Conservation (phyloP, 1,139 yeast genomes). For the Taiozyma onychis region DNA sequence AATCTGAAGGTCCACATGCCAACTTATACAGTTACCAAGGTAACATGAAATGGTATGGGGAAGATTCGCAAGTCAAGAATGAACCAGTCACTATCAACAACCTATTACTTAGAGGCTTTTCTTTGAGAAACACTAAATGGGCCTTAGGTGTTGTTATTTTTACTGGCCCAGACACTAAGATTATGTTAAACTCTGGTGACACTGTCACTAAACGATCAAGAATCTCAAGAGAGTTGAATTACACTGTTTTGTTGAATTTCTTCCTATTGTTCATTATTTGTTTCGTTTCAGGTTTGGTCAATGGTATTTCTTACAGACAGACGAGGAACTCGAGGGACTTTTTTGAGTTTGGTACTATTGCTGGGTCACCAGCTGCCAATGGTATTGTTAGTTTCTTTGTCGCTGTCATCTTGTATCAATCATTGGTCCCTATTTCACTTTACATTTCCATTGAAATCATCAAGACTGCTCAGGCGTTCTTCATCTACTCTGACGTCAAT, state of each 20-base stretch:
- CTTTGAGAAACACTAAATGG: slow-evolving; percentile 90
- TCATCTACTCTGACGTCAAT: slow-evolving; percentile 80
- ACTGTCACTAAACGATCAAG: slow-evolving; percentile 88
- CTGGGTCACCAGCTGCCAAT: slow-evolving; percentile 58
- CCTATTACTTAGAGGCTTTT: slow-evolving; percentile 80
- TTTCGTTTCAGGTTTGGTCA: slow-evolving; percentile 74
- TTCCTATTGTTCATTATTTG: slow-evolving; percentile 68
- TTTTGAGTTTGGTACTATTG: slow-evolving; percentile 65
- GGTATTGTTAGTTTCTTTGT: slow-evolving; percentile 88
- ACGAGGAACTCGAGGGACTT: slow-evolving; percentile 51
- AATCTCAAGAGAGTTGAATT: slow-evolving; percentile 77
- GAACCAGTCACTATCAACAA: slow-evolving; percentile 83
- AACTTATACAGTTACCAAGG: slow-evolving; percentile 86
- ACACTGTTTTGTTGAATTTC: slow-evolving; percentile 78
- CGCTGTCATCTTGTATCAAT: slow-evolving; percentile 80
- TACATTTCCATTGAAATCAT: slow-evolving; percentile 93
- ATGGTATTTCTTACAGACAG: slow-evolving; percentile 66
- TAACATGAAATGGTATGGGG: slow-evolving; percentile 33
- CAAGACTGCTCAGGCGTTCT: slow-evolving; percentile 89
- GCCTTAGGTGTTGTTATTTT: slow-evolving; percentile 82
- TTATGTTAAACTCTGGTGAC: slow-evolving; percentile 88
- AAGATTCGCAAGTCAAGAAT: slow-evolving; percentile 36
- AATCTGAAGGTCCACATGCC: slow-evolving; percentile 87
- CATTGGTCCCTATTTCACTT: slow-evolving; percentile 90
- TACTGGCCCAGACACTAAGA: slow-evolving; percentile 91